Conservation (phyloP, 768 basidiomycete genomes). For the Rhizopogon rudus region DNA sequence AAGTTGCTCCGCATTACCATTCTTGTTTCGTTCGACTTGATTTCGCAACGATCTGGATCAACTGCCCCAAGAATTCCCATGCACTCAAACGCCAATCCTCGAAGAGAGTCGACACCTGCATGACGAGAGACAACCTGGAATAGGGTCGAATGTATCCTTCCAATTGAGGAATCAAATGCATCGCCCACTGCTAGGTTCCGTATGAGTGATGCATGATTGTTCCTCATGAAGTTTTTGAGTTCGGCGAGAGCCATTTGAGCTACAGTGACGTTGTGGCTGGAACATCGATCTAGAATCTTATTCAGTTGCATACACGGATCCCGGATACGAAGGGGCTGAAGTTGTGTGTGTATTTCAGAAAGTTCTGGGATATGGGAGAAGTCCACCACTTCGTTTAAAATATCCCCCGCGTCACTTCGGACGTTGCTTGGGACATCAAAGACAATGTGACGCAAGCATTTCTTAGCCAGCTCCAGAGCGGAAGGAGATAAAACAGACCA, state of each 20-base stretch:
- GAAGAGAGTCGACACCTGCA: conserved; percentile 62
- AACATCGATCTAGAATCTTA: conserved; percentile 67
- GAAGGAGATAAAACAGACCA: conserved; percentile 62
- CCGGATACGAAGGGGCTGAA: conserved; percentile 47
- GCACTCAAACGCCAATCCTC: conserved; percentile 79
- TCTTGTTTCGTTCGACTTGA: conserved; percentile 49
- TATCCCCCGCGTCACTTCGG: conserved; percentile 37
- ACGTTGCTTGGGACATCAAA: conserved; percentile 41
- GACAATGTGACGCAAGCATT: conserved; percentile 67
- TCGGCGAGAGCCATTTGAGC: conserved; percentile 71
- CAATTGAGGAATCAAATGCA: conserved; percentile 73
- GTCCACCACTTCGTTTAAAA: conserved; percentile 79
- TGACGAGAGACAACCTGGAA: conserved; percentile 73
- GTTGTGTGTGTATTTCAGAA: conserved; percentile 31
- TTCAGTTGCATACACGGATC: conserved; percentile 50
- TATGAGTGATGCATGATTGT: conserved; percentile 47
- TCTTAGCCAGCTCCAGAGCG: conserved; percentile 48
- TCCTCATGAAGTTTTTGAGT: conserved; percentile 59
- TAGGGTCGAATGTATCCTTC: conserved; percentile 60
- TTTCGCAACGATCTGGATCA: conserved; percentile 89
- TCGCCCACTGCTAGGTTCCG: conserved; percentile 74
- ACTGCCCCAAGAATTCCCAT: conserved; percentile 89
- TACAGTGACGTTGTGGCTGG: conserved; percentile 78
- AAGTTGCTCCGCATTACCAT: conserved; percentile 82
- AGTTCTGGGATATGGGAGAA: conserved; percentile 70